phyloP scores from a whole-genome alignment of 2,329 filamentous ascomycete genomes.

The Geosmithia flava region DNA sequence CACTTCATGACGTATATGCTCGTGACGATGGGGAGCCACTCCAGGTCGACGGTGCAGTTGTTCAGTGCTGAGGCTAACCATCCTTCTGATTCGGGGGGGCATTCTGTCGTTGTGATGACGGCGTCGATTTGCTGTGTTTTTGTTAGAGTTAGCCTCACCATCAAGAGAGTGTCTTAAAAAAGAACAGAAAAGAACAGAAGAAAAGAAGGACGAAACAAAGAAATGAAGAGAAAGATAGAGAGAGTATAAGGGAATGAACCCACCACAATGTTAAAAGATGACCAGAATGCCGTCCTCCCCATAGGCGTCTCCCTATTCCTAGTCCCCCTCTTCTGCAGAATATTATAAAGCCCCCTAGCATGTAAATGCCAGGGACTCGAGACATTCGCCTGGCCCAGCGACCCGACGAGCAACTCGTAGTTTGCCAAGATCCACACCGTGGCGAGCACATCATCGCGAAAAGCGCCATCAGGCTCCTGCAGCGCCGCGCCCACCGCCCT shows the following conservation, averaged over 20 bases:
- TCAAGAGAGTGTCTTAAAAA: too few relatives aligned
- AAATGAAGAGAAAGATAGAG: neutral
- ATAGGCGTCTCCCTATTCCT: constrained; percentile 9
- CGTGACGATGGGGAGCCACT: constrained; percentile 14
- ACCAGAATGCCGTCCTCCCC: constrained; percentile 22
- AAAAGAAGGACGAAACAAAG: neutral
- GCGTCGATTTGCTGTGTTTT: constrained; percentile 24
- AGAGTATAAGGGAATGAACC: constrained; percentile 2
- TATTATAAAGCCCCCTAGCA: constrained; percentile 19
- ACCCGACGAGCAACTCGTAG: constrained; percentile 25
- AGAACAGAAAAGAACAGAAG: neutral
- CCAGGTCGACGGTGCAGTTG: constrained; percentile 9
- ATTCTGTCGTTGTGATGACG: constrained; percentile 16
- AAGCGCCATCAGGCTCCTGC: constrained; percentile 11
- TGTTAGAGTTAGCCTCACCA: too few relatives aligned
- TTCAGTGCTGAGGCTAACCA: constrained; percentile 19
- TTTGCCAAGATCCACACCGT: constrained; percentile 27
- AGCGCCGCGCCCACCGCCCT: constrained; percentile 24
- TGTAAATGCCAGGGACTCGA: constrained; percentile 24
- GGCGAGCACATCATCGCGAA: constrained; percentile 21
- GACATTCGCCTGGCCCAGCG: constrained; percentile 11
- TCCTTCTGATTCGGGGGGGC: constrained; percentile 20
- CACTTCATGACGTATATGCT: constrained; percentile 14
- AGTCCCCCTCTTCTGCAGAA: constrained; percentile 20
- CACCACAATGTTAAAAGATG: constrained; percentile 24